phyloP scores from a whole-genome alignment of 306 rosid genomes.

The Cajanus cajan region DNA sequence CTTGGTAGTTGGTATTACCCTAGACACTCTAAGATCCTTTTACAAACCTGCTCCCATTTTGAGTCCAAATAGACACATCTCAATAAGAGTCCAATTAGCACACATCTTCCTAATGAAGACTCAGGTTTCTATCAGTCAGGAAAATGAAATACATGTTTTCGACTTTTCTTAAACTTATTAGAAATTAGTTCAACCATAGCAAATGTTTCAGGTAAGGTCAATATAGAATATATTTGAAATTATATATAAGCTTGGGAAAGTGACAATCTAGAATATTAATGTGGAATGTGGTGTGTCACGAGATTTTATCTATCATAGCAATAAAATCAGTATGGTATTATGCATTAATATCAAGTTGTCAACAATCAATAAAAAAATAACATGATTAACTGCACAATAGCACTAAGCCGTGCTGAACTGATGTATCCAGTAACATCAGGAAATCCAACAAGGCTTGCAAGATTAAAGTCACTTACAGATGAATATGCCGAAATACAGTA shows the following conservation, averaged over 20 bases:
- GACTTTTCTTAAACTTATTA: conserved; percentile 7
- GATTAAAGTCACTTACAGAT: conserved; percentile 64
- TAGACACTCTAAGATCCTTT: no score
- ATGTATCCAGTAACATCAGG: background rate
- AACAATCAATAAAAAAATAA: conserved; percentile 3
- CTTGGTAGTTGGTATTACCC: no score
- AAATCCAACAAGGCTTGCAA: conserved; percentile 17
- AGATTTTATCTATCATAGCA: background rate
- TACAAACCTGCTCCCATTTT: no score
- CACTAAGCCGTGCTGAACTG: background rate
- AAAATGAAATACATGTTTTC: conserved; percentile 29
- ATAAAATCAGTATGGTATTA: background rate
- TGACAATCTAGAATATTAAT: conserved; percentile 8
- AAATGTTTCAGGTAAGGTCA: background rate
- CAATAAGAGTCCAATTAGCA: no score
- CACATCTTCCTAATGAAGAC: no score
- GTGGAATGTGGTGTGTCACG: background rate
- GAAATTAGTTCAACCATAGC: conserved; percentile 3
- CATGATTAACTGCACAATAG: background rate
- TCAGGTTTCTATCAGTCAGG: background rate
- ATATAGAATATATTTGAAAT: background rate
- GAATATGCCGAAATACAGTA: conserved; percentile 91
- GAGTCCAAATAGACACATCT: no score
- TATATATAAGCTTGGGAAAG: conserved; percentile 8
- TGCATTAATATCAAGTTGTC: conserved; percentile 1